Base-by-base conservation (phyloP, 73 alveolate species). In the Diophrys sp. region DNA sequence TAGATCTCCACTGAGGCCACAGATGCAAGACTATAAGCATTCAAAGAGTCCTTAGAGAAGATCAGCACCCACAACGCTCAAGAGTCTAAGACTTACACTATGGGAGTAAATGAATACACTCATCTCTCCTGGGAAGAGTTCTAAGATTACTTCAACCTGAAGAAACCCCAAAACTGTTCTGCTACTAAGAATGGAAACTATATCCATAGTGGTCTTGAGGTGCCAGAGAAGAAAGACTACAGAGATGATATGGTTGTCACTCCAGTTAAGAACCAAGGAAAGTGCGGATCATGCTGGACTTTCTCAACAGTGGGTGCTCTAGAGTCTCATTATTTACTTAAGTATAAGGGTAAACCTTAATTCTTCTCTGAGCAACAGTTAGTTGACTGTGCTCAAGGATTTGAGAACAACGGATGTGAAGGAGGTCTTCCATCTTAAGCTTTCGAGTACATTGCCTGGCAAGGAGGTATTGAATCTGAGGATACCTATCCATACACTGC, bases 261-360 rank as follows among this genome's bases (percentile, higher is more conserved):
- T 80, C 78, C 83, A 0, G 87, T 87, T 55, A 54, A 70, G 85
- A 74, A 87, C 75, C n/a, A 87, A 72, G 96, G 94, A 73, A 69
- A 75, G 29, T 96, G 99, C 82, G 99, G 99, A 8, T 90, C 98
- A 30, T 95, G 99, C 95, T 96, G 98, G 98, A 96, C 98, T n/a
- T 93, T 93, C 93, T 76, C 97, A 25, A 79, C 99, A 33, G 85
- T 95, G 2, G 98, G 97, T 23, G 90, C 97, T 18, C 67, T 96
- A 75, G 99, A 96, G 88, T 94, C 75, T 73, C 62, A 44, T 44
- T 44, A 44, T 18, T 11, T 44, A 18, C 62, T 44, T 44, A 44
- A 62, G 27, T n/a, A 23, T 26, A 27, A 27, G 23, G 23, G 5
- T 44, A 18, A 44, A 11, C 5, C n/a, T 5, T 11, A 11, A 11